Evolutionary conservation across 75 land plant genomes (phyloP), one percentile per base, ranked within the genome.

Genomic region (Pinus tabuliformis): DNA sequence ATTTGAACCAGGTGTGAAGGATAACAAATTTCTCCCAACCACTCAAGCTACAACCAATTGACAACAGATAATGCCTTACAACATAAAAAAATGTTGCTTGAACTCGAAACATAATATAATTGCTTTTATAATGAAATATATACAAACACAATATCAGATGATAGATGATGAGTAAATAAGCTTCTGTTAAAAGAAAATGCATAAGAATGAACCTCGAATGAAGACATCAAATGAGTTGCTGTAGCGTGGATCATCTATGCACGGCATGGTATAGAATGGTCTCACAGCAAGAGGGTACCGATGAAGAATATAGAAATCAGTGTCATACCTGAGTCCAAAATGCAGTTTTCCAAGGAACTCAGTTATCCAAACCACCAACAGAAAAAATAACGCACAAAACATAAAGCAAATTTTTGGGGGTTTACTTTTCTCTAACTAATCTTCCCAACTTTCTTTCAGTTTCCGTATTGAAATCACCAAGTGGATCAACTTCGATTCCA

Each of bases 201-300:
- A 63, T 33, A 8, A 57, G 26, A 68, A 59, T 36, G 73, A 56
- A 93, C 99, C 99, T 85, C 99, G 87, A 75, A 95, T 95, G 73
- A 95, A 93, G 61, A 95, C 97, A 83, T 95, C 99, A 82, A 95
- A 96, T 21, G 99, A 96, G 39, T 96, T 96, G 68, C 91, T 93
- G 66, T 96, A 93, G 28, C 24, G 54, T 3, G 86, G 83, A 62
- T 91, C 77, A 75, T 93, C 98, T 76, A 58, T 56, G 64, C 90
- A 89, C 14, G 99, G 99, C 97, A 96, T 96, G 2, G 99, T 93
- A 74, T 93, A 93, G 73, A 93, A 93, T 72, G 99, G 99, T 63
- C 99, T 80, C 58, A 96, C 88, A 78, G 96, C 97, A 73, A 90
- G 70, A 39, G 99, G 99, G 84, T 96, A 96, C 21, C 94, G 94